These are phyloP conservation scores for Myxozyma neglecta DNA, from an alignment of 805 yeast genomes.

Conservation along the genomic window DNA sequence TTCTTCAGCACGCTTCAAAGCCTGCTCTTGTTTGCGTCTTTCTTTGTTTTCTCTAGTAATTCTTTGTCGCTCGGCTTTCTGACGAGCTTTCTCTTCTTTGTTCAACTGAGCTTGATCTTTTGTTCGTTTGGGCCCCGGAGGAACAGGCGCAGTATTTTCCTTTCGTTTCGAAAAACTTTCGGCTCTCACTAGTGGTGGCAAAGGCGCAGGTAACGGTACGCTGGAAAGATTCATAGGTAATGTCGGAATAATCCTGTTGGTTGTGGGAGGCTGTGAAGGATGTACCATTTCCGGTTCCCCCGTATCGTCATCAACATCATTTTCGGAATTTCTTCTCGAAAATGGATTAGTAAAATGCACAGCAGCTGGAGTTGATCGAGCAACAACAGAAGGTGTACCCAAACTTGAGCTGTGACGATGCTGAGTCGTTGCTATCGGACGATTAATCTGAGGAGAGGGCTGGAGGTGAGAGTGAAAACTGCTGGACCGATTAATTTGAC, in stretches of 20 bases:
- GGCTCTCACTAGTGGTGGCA: background rate
- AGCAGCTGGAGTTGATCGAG: background rate
- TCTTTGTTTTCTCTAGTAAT: constrained; percentile 13
- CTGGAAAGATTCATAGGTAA: background rate
- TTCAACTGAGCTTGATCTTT: constrained; percentile 14
- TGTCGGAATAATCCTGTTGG: background rate
- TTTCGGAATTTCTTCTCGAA: background rate
- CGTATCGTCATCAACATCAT: background rate
- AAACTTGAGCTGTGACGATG: background rate
- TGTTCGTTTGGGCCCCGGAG: constrained; percentile 4
- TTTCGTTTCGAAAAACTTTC: constrained; percentile 3
- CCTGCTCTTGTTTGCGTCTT: constrained; percentile 10
- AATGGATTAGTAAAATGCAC: background rate
- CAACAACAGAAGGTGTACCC: background rate
- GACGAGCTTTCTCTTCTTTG: constrained; percentile 16
- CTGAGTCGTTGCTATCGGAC: background rate
- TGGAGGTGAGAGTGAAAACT: background rate
- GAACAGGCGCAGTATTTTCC: background rate
- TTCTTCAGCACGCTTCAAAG: constrained; percentile 11
- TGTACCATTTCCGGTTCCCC: constrained; percentile 10
- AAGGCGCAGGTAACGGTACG: background rate
- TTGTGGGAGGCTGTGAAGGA: constrained; percentile 12
- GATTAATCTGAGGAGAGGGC: background rate
- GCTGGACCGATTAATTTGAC: background rate
- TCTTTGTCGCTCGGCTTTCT: constrained; percentile 16